Evolutionary conservation across 768 basidiomycete genomes (phyloP), one percentile per base, ranked within the genome.

Genomic region (Pluteus cervinus): DNA sequence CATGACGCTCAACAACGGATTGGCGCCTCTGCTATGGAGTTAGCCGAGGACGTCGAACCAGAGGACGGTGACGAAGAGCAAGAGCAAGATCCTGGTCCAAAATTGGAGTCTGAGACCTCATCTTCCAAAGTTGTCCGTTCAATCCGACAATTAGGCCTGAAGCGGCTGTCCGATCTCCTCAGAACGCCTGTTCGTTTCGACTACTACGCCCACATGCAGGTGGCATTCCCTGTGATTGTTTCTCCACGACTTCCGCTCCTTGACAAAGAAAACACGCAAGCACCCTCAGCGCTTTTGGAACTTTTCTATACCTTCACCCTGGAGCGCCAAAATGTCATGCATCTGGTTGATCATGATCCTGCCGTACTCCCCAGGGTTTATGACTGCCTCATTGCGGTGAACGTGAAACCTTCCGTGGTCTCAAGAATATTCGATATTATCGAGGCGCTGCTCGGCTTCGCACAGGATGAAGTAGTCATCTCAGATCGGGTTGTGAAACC

Each of bases 131-230:
- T 69, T 51, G 20, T 60, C 62, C 77, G 89, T 15, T 68, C 72
- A 6, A 71, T 93, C 28, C 77, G 96, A 10, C 87, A 90, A 37
- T 66, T 85, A 1, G 92, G 91, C 7, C 58, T 97, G 35, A 89
- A 88, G 56, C 79, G 93, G 9, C 61, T 97, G 24, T 76, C 81
- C 1, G 87, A 93, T 51, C 94, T 97, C 64, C 91, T 91, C 74
- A 75, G 79, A 10, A 69, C 70, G 26, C 77, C 84, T 0, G 71
- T 80, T 17, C 51, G 59, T 1, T 96, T 91, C 55, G 76, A 94
- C 57, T 94, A 84, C 54, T 52, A 66, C 0, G 73, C 79, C 0
- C 93, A 80, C 56, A 65, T 98, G 52, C 58, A 63, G 4, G 61
- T 69, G 5, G 73, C 79, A 7, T 97, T 89, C 62, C 41, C 65